Conservation (phyloP, 345 rosid genomes). For the Sisymbrium irio region DNA sequence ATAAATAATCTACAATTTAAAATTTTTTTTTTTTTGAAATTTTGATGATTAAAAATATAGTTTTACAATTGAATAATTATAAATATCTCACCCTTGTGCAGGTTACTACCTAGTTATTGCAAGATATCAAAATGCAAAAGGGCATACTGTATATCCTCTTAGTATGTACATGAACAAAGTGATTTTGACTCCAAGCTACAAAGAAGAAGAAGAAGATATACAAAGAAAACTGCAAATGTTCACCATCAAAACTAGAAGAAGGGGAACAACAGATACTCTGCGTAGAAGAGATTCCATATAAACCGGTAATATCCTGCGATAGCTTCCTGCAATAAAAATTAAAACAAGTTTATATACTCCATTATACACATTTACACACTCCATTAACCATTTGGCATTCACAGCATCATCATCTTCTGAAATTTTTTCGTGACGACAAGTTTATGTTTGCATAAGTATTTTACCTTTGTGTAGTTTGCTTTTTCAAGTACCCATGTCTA, state of each 20-base stretch:
- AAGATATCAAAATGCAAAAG: conserved; percentile 16
- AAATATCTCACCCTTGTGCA: too few species aligned
- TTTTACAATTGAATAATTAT: too few species aligned
- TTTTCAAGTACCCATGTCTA: conserved; percentile 79
- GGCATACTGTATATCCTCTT: neutral
- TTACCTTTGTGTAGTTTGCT: conserved; percentile 84
- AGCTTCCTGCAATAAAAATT: conserved; percentile 72
- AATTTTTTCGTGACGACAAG: neutral
- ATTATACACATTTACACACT: neutral
- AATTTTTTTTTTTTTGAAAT: too few species aligned
- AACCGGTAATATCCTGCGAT: conserved; percentile 72
- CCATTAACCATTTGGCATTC: neutral
- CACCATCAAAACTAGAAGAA: conserved; percentile 46
- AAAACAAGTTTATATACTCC: conserved; percentile 1
- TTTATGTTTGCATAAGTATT: neutral
- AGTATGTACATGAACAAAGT: conserved; percentile 25
- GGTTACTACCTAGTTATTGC: too few species aligned
- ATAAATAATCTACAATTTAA: too few species aligned
- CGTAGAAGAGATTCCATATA: conserved; percentile 92
- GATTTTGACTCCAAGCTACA: conserved; percentile 19
- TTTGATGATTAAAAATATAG: too few species aligned
- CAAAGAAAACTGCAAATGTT: conserved; percentile 4
- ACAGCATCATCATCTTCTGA: neutral
- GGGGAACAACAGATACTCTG: conserved; percentile 83
- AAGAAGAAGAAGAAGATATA: conserved; percentile 7